Evolutionary conservation across 176 grass and related monocot species (phyloP).

Genomic region (Aegilops umbellulata): DNA sequence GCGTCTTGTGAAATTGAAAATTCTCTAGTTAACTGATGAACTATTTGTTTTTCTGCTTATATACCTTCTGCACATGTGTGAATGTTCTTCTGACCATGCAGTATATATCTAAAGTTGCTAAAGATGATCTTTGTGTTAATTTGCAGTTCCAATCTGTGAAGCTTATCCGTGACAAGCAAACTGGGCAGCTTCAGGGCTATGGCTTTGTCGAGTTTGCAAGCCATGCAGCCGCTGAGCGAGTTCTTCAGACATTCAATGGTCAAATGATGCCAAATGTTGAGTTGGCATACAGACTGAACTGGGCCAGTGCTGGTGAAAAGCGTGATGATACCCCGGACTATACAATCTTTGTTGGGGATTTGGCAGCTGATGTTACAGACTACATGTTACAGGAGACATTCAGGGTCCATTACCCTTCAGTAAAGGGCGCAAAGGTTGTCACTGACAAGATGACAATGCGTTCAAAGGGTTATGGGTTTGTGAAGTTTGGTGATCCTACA

Average conservation of each 20-base stretch:
- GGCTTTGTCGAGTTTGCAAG: slow-evolving; percentile 89
- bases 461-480: slow-evolving; percentile 97
- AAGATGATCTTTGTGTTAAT: neutral
- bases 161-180: slow-evolving; percentile 85
- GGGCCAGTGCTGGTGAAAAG: slow-evolving; percentile 95
- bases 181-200: slow-evolving; percentile 81
- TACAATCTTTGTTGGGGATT: slow-evolving; percentile 93
- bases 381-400: slow-evolving; percentile 93
- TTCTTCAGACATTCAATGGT: slow-evolving; percentile 80
- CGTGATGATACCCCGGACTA: slow-evolving; percentile 78
- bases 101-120: neutral
- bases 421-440: slow-evolving; percentile 96
- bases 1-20: neutral
- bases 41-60: neutral
- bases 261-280: slow-evolving; percentile 89
- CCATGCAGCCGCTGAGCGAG: slow-evolving; percentile 69
- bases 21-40: neutral
- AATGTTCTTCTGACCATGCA: slow-evolving; percentile 4
- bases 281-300: slow-evolving; percentile 74
- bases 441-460: slow-evolving; percentile 89
- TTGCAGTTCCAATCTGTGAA: slow-evolving; percentile 74
- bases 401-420: slow-evolving; percentile 73
- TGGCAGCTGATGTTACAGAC: slow-evolving; percentile 94
- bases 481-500: slow-evolving; percentile 77
- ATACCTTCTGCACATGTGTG: neutral